These are phyloP conservation scores for Scytalidium sp. DNA, from an alignment of 2,329 filamentous ascomycete genomes.

Conservation along the genomic window DNA sequence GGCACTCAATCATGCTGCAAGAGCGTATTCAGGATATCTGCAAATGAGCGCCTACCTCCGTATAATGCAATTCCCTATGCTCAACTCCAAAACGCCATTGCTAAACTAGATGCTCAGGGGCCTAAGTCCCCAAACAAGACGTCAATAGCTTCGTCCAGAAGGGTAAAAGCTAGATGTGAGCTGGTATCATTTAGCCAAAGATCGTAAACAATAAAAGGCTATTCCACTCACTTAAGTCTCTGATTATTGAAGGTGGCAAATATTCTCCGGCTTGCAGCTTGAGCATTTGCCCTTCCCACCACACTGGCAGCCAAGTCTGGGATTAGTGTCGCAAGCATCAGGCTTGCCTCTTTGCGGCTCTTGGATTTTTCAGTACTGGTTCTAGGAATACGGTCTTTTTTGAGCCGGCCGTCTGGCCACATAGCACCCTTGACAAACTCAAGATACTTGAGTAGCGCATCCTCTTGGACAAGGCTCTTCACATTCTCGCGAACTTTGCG, in stretches of 20 bases:
- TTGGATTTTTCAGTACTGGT: slow-evolving; percentile 72
- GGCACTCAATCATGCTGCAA: not conserved
- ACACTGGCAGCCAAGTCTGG: slow-evolving; percentile 92
- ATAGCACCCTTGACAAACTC: slow-evolving; percentile 69
- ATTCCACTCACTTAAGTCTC: slow-evolving; percentile 71
- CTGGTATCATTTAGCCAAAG: slow-evolving; percentile 16
- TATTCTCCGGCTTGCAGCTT: slow-evolving; percentile 82
- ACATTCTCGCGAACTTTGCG: slow-evolving; percentile 88
- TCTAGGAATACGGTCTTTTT: slow-evolving; percentile 49
- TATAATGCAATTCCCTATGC: not conserved
- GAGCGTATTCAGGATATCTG: not conserved
- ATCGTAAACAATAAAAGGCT: not conserved
- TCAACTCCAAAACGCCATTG: slow-evolving; percentile 21
- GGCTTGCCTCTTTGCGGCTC: slow-evolving; percentile 80
- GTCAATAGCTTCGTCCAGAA: slow-evolving; percentile 32
- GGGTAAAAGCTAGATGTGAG: slow-evolving; percentile 31
- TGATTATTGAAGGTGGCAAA: slow-evolving; percentile 91
- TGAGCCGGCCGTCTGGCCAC: slow-evolving; percentile 71
- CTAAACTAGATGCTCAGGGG: slow-evolving; percentile 20
- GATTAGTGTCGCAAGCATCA: slow-evolving; percentile 85
- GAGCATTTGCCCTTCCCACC: slow-evolving; percentile 87
- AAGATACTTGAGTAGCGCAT: slow-evolving; percentile 74
- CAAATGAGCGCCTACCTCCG: not conserved
- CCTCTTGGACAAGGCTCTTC: slow-evolving; percentile 70
- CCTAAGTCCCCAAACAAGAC: slow-evolving; percentile 27